Base-by-base conservation (phyloP, 208 protist species). In the Perkinsela sp. region DNA sequence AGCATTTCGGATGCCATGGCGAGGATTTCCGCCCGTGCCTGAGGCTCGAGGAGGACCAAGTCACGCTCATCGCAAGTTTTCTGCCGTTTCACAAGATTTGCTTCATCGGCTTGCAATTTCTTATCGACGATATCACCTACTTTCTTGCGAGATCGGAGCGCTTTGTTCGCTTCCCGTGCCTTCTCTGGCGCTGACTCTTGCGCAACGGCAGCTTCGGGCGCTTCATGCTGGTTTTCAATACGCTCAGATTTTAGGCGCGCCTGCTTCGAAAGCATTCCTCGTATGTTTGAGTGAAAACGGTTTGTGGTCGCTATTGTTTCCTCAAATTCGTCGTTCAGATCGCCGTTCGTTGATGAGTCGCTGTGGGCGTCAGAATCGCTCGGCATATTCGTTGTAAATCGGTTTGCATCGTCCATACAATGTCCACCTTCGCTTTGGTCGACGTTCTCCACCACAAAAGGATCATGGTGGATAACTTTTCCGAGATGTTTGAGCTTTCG, bases 381-480 rank as follows among this genome's bases (percentile, higher is more conserved):
- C 30, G 77, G 77, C 1, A 30, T 69, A 30, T 28, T 67, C 0
- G 70, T 71, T 29, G 72, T 71, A 65, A 70, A 70, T 16, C 71
- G 31, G 15, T 30, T 69, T 68, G 68, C 48, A 28, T 70, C 68
- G n/a, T 48, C 40, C 28, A 1, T 67, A 28, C 71, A 72, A 28
- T 70, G 68, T 2, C 31, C 67, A n/a, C 28, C 48, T 0, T 73
- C 32, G 29, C 32, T 70, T 30, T 76, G 67, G 15, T 66, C 30
- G n/a, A n/a, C n/a, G n/a, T n/a, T n/a, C 29, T 74, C 68, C 68
- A 90, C 82, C 57, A 76, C 71, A 70, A 77, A 81, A n/a, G 87
- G 84, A 72, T 93, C 85, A 69, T 85, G 88, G 81, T 92, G 93
- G 72, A 91, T 88, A 6, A 95, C 78, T 1, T 84, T 81, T n/a